These are phyloP conservation scores for Populus hybrid DNA, from an alignment of 441 rosid species.

Conservation along the genomic window DNA sequence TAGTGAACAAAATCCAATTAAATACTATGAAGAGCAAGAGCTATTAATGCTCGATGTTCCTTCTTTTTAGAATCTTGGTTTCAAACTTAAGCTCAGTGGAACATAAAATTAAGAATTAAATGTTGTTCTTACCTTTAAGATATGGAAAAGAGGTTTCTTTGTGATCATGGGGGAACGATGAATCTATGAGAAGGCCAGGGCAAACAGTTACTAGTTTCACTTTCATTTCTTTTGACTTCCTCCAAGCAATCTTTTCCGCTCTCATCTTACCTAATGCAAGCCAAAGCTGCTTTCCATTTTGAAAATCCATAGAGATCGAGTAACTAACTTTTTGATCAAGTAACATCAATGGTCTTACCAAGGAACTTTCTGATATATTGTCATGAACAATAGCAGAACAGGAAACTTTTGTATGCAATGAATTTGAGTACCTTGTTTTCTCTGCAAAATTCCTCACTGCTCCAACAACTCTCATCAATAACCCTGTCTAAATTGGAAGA, in stretches of 20 bases:
- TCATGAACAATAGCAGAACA: not conserved
- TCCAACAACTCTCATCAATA: constrained; percentile 36
- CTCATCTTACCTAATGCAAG: constrained; percentile 37
- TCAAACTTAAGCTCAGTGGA: not conserved
- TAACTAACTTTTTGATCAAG: not conserved
- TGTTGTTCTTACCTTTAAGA: constrained; percentile 32
- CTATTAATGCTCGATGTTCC: not conserved
- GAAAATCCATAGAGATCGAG: not conserved
- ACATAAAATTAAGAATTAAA: not conserved
- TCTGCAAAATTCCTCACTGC: constrained; percentile 38
- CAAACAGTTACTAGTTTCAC: constrained; percentile 37
- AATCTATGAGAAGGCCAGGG: constrained; percentile 39
- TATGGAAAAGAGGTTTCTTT: constrained; percentile 25
- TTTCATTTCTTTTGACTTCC: constrained; percentile 33
- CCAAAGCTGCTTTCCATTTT: constrained; percentile 34
- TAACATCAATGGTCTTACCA: not conserved
- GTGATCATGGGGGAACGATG: constrained; percentile 29
- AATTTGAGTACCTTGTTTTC: constrained; percentile 29
- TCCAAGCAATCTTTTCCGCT: constrained; percentile 44
- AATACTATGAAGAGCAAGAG: no score
- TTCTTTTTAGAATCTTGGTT: not conserved
- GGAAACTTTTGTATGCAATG: not conserved
- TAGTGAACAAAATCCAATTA: not conserved
- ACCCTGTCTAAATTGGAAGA: not conserved
- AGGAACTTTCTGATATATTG: not conserved